Evolutionary conservation across 1,139 yeast genomes (phyloP).

Genomic region (Hyphopichia burtonii): DNA sequence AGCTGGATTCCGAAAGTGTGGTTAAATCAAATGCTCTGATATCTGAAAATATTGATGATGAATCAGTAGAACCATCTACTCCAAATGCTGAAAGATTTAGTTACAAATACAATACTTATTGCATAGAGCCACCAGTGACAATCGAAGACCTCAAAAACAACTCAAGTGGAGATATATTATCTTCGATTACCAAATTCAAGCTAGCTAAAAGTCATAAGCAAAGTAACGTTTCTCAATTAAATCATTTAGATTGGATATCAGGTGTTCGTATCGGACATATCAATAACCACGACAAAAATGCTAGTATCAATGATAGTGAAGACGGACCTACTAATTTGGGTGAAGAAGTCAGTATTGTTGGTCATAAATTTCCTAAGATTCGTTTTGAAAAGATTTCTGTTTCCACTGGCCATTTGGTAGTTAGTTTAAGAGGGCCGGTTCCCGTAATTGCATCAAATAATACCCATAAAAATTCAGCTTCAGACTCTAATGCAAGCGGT

Average conservation of each 20-base stretch:
- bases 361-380: slow-evolving; percentile 86
- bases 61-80: slow-evolving; percentile 3
- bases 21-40: background rate
- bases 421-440: slow-evolving; percentile 82
- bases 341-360: slow-evolving; percentile 87
- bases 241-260: slow-evolving; percentile 88
- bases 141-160: slow-evolving; percentile 33
- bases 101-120: slow-evolving; percentile 34
- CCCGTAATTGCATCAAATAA: slow-evolving; percentile 14
- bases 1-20: slow-evolving; percentile 16
- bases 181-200: slow-evolving; percentile 34
- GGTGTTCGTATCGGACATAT: slow-evolving; percentile 74
- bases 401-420: slow-evolving; percentile 73
- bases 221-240: slow-evolving; percentile 37
- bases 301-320: slow-evolving; percentile 26
- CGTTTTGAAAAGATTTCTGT: slow-evolving; percentile 86
- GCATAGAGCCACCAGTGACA: slow-evolving; percentile 39
- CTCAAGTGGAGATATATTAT: slow-evolving; percentile 35
- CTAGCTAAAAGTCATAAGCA: slow-evolving; percentile 31
- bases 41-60: slow-evolving; percentile 1
- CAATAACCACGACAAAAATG: slow-evolving; percentile 13
- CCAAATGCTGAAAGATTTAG: background rate
- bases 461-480: background rate
- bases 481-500: background rate
- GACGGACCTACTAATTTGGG: slow-evolving; percentile 72